A percentile compares a stretch with the other conserved stretches of the same genome.
Evolutionary conservation across 208 protist genomes (phyloP).

Genomic region (Crithidia thermophila): DNA sequence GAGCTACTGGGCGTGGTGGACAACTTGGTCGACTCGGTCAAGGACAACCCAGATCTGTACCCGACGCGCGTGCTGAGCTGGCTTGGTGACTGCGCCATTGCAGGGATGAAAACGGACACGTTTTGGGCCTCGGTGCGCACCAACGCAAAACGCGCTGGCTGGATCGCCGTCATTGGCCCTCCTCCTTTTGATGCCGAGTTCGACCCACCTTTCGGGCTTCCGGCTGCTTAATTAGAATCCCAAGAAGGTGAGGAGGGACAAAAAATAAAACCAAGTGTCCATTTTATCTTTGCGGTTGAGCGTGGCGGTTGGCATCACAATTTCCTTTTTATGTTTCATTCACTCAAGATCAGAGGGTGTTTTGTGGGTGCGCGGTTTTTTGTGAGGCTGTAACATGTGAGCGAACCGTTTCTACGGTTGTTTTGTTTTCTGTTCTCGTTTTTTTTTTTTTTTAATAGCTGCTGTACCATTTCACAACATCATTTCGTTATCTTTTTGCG

Average conservation of each 20-base stretch:
- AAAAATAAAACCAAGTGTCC: no score
- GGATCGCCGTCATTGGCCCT: slow-evolving; percentile 63
- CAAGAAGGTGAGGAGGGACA: background rate
- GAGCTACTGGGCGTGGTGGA: slow-evolving; percentile 73
- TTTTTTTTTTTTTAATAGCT: slow-evolving; percentile 3
- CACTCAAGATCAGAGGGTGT: no score
- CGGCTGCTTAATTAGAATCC: background rate
- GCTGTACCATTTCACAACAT: no score
- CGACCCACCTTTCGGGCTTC: slow-evolving; percentile 28
- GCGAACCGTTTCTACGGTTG: no score
- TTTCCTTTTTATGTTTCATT: no score
- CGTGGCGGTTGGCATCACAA: no score
- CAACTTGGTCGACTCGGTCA: slow-evolving; percentile 50
- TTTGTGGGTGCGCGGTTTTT: no score
- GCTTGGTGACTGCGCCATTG: slow-evolving; percentile 45
- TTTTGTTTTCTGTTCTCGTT: background rate
- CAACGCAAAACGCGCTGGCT: slow-evolving; percentile 31
- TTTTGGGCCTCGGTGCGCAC: slow-evolving; percentile 47
- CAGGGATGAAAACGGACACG: slow-evolving; percentile 34
- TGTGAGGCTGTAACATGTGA: no score
- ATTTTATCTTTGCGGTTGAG: no score
- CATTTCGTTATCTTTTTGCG: no score
- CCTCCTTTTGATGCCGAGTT: slow-evolving; percentile 35
- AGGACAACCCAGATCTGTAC: slow-evolving; percentile 58
- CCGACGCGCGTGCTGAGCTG: slow-evolving; percentile 51